These are phyloP conservation scores for Hyaloscypha variabilis DNA, from an alignment of 495 filamentous ascomycete genomes.

Conservation along the genomic window DNA sequence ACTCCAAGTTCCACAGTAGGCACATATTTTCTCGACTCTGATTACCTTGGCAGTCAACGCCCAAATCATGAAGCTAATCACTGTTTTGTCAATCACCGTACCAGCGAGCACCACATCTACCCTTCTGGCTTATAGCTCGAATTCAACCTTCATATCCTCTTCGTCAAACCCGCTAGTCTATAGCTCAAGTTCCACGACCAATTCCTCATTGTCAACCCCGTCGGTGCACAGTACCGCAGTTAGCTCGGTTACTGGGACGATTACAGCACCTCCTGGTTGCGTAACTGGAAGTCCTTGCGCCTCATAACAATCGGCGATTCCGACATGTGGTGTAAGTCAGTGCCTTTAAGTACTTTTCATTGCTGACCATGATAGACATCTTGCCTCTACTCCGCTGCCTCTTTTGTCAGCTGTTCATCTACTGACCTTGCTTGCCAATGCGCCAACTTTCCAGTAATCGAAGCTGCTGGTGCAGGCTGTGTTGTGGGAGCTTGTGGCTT, in stretches of 20 bases:
- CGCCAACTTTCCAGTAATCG: background rate
- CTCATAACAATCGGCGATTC: background rate
- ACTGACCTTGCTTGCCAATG: conserved; percentile 16
- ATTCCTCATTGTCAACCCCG: background rate
- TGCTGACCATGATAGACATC: conserved; percentile 5
- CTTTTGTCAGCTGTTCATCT: conserved; percentile 1
- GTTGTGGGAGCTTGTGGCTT: conserved; percentile 6
- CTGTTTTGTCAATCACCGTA: background rate
- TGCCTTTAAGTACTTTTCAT: background rate
- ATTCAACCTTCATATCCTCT: background rate
- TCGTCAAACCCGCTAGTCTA: background rate
- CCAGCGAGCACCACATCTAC: background rate
- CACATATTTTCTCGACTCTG: background rate
- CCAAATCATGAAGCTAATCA: conserved; percentile 4
- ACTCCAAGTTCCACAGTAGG: background rate
- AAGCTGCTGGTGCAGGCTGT: conserved; percentile 3
- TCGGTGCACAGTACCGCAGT: too few species aligned
- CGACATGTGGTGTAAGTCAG: conserved; percentile 5
- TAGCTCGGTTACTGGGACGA: too few species aligned
- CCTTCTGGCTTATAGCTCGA: background rate
- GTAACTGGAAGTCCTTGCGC: background rate
- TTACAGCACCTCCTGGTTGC: background rate
- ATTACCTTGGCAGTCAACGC: background rate
- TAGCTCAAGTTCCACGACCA: too few species aligned
- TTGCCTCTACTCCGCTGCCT: conserved; percentile 14